phyloP scores from a whole-genome alignment of 352 stramenopile genomes.

The Globisporangium solare region DNA sequence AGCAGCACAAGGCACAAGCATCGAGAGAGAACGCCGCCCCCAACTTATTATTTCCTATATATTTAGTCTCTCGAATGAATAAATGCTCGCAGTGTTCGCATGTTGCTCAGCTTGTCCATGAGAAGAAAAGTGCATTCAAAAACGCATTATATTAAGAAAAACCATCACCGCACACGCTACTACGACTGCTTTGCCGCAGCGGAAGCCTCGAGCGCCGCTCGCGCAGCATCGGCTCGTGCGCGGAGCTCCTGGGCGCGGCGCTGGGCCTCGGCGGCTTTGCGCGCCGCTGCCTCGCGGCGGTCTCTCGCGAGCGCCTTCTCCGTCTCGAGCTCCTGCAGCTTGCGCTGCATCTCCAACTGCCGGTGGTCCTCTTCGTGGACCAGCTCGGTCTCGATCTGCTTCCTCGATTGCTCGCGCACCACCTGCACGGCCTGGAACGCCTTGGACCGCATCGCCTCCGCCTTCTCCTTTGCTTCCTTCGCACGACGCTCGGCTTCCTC shows the following conservation, averaged over 20 bases:
- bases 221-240: constrained; percentile 45
- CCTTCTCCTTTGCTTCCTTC: constrained; percentile 45
- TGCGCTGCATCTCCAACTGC: constrained; percentile 30
- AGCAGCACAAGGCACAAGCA: neutral
- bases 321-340: constrained; percentile 45
- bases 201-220: constrained; percentile 19
- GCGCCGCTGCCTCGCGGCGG: constrained; percentile 38
- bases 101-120: too few relatives aligned
- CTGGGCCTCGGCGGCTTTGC: constrained; percentile 48
- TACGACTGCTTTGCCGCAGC: neutral
- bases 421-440: constrained; percentile 65
- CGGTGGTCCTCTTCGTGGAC: constrained; percentile 54
- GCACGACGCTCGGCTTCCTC: constrained; percentile 67
- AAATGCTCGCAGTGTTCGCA: too few relatives aligned
- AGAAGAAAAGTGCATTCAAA: too few relatives aligned
- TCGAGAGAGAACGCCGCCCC: neutral
- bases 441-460: constrained; percentile 53
- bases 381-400: constrained; percentile 64
- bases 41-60: too few relatives aligned
- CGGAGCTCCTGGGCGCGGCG: constrained; percentile 54
- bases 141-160: too few relatives aligned
- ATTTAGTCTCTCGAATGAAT: too few relatives aligned
- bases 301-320: constrained; percentile 38
- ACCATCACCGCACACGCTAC: too few relatives aligned
- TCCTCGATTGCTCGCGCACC: constrained; percentile 56